phyloP scores from a whole-genome alignment of 768 basidiomycete genomes.

The Crepidotus variabilis region DNA sequence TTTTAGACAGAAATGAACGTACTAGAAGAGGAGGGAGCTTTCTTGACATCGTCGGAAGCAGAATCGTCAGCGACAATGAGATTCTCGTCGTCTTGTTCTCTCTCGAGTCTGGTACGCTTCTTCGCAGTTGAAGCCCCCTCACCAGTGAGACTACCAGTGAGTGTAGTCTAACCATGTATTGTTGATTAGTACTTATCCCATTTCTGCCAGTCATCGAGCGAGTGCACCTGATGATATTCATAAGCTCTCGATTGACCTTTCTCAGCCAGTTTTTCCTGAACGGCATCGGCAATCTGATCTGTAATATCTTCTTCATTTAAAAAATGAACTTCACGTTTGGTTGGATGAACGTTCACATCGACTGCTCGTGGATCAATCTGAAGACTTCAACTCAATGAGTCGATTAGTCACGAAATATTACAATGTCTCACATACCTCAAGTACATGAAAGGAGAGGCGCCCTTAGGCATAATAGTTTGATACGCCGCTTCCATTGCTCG shows the following conservation, averaged over 20 bases:
- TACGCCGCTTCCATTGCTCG: constrained; percentile 86
- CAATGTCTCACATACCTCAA: constrained; percentile 57
- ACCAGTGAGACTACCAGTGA: constrained; percentile 49
- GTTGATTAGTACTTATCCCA: too few relatives aligned
- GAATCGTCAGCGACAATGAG: too few relatives aligned
- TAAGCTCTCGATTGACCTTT: constrained; percentile 67
- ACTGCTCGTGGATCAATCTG: constrained; percentile 83
- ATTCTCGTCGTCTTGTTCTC: constrained; percentile 22
- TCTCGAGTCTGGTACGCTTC: constrained; percentile 23
- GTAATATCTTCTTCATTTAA: constrained; percentile 86
- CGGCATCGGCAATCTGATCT: constrained; percentile 65
- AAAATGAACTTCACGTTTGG: constrained; percentile 95
- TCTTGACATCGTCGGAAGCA: constrained; percentile 5
- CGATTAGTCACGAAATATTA: not conserved
- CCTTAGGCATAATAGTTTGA: constrained; percentile 82
- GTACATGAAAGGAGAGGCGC: constrained; percentile 88
- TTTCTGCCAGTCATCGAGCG: too few relatives aligned
- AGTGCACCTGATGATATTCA: constrained; percentile 55
- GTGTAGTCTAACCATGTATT: constrained; percentile 48
- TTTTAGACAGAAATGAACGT: not conserved
- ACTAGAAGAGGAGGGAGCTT: constrained; percentile 13
- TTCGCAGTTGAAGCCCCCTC: constrained; percentile 29
- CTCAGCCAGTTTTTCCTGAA: constrained; percentile 62
- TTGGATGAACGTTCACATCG: constrained; percentile 97
- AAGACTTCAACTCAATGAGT: constrained; percentile 44